Base-by-base conservation (phyloP, 202 grass and related monocot species). In the Miscanthus sacchariflorus region DNA sequence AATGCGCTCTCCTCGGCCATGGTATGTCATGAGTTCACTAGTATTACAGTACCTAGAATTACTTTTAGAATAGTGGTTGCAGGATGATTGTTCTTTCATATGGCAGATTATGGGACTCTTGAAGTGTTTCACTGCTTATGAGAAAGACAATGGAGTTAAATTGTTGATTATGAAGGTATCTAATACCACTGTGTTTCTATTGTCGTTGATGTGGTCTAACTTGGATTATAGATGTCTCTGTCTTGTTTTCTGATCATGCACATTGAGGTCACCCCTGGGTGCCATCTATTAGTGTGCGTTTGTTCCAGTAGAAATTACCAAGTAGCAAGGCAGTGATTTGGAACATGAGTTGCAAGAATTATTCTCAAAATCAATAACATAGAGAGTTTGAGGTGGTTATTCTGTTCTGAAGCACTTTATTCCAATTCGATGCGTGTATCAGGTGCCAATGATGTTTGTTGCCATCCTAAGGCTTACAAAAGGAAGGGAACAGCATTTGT, bases 121-220 rank as follows among this genome's bases (percentile, higher is more conserved):
- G 75, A 95, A 68, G 61, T 89, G 74, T 76, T 93, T 99, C 81
- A 90, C 80, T 80, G 74, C 92, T 59, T 96, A 91, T 46, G 86
- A 93, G 83, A 73, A 90, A 36, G 94, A 99, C 19, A 83, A 84
- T 67, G 68, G 80, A 64, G 92, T 99, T 77, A 96, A 96, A 75
- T 36, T 99, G 33, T 86, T 99, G 81, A 92, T 99, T 90, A 74
- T 96, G 78, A 99, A 99, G 93, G 94, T 95, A 92, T 40, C 80
- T 54, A 44, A 46, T 67, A 69, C 1, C 15, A 46, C 4, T 43
- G 36, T 12, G 35, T 72, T 40, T 40, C 40, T 71, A 18, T 70
- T 75, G 13, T 69, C 13, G 9, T 61, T 76, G 13, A n/a, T 86
- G 8, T 46, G 39, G 24, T 82, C 12, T 30, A 24, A n/a, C 49